A percentile compares a stretch with the other conserved stretches of the same genome.
Conservation (phyloP, 371 early-diverging fungal genomes). For the Circinella umbellata region DNA sequence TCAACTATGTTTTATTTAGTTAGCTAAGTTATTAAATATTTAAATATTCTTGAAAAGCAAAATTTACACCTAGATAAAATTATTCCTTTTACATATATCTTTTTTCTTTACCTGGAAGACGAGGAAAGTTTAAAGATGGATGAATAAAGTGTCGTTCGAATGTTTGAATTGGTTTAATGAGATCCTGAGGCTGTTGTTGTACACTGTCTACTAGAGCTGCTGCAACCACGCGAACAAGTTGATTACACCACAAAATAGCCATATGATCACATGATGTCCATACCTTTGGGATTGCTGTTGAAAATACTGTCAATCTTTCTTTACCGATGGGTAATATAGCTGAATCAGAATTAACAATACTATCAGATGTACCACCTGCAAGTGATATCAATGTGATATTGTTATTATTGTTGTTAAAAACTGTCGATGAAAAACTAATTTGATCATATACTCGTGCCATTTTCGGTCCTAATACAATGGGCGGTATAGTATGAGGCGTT, state of each 20-base stretch:
- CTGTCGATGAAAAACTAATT: constrained; percentile 11
- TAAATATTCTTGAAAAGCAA: too few relatives aligned
- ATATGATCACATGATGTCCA: constrained; percentile 93
- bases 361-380: constrained; percentile 89
- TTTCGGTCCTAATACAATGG: constrained; percentile 72
- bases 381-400: constrained; percentile 79
- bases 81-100: background rate
- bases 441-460: constrained; percentile 65
- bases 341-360: constrained; percentile 77
- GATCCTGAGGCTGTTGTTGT: constrained; percentile 25
- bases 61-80: too few relatives aligned
- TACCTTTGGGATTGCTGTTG: constrained; percentile 80
- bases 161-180: background rate
- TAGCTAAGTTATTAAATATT: too few relatives aligned
- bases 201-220: constrained; percentile 58
- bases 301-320: constrained; percentile 71
- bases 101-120: background rate
- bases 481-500: constrained; percentile 86
- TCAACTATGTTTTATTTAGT: background rate
- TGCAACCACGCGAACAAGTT: constrained; percentile 69
- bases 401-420: too few relatives aligned
- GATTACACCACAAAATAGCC: constrained; percentile 93
- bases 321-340: constrained; percentile 60
- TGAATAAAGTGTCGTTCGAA: background rate
- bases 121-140: background rate